These are phyloP conservation scores for Neoboletus subvelutipes DNA, from an alignment of 768 basidiomycete species.

Conservation along the genomic window DNA sequence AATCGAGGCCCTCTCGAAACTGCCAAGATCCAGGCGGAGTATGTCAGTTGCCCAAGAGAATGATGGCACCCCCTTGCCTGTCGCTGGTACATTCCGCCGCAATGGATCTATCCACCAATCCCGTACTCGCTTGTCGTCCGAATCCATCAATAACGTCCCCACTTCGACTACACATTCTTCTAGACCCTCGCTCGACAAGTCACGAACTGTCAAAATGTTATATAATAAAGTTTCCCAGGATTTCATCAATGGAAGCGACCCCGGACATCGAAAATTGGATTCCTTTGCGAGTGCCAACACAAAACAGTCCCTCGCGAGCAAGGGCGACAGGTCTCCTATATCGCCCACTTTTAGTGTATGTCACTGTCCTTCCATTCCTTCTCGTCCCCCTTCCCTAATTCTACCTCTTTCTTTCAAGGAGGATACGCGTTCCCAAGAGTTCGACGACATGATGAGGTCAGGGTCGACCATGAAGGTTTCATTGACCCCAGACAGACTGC, in stretches of 20 bases:
- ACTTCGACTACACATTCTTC: conserved; percentile 29
- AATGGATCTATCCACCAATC: conserved; percentile 24
- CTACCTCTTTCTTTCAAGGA: conserved; percentile 40
- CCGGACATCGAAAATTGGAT: conserved; percentile 54
- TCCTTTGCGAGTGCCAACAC: conserved; percentile 53
- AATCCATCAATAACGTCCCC: conserved; percentile 34
- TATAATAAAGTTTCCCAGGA: conserved; percentile 42
- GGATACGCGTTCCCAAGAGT: conserved; percentile 66
- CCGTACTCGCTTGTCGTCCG: conserved; percentile 38
- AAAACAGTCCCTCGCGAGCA: conserved; percentile 37
- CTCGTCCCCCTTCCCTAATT: conserved; percentile 1
- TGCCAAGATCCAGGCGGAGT: conserved; percentile 58
- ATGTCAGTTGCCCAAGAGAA: conserved; percentile 67
- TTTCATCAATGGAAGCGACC: conserved; percentile 41
- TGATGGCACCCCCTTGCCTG: conserved; percentile 45
- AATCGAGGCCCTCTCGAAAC: conserved; percentile 66
- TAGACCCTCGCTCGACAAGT: conserved; percentile 65
- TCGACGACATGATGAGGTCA: conserved; percentile 90
- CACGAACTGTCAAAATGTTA: conserved; percentile 61
- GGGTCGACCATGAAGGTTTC: conserved; percentile 93
- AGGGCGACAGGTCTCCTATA: conserved; percentile 34
- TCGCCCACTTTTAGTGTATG: conserved; percentile 36
- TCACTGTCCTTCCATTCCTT: conserved; percentile 7
- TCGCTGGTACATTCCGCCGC: conserved; percentile 19
- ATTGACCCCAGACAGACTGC: conserved; percentile 89